Base-by-base conservation (phyloP, 768 basidiomycete species). In the Amanita polypyramis region DNA sequence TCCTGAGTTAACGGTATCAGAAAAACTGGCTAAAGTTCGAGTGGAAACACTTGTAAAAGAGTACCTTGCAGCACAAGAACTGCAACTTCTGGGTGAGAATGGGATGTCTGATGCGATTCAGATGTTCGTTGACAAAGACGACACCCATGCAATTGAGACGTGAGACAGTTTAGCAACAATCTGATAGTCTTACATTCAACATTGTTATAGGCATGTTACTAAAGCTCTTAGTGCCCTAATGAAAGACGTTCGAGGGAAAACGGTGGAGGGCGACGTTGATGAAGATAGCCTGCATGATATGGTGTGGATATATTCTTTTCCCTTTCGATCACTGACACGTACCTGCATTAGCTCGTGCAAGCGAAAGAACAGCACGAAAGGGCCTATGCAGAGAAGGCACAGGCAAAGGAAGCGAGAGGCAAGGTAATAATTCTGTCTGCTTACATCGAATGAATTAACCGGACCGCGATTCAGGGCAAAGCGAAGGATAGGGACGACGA, bases 111-210 rank as follows among this genome's bases (percentile, higher is more conserved):
- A 93, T 60, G 96, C 96, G 5, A 93, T 99, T 45, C 83, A 89
- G 69, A 75, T 83, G 64, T 98, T 88, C 65, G 94, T 99, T 51
- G 94, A 97, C 63, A 99, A 99, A 72, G 95, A 97, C 58, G 93
- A 96, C 62, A 81, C 79, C 23, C 87, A 93, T 68, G 91, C 95
- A 7, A 95, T 99, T 59, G 77, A 82, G 54, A 76, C 70, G 92
- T 93, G 54, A 54, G 85, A 76, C 3, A 34, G 9, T n/a, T 29
- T 4, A 14, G 27, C 29, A 15, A 43, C 25, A 35, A 4, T 35
- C 29, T 33, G 21, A 25, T 47, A 29, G 47, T 9, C 8, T 29
- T 34, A 29, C 41, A 37, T 37, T 45, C 29, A 47, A 45, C 15
- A 45, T 27, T 17, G 33, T 36, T n/a, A 12, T 55, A 90, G 87